These are phyloP conservation scores for Boletus sp. DNA, from an alignment of 768 basidiomycete genomes.

Conservation along the genomic window DNA sequence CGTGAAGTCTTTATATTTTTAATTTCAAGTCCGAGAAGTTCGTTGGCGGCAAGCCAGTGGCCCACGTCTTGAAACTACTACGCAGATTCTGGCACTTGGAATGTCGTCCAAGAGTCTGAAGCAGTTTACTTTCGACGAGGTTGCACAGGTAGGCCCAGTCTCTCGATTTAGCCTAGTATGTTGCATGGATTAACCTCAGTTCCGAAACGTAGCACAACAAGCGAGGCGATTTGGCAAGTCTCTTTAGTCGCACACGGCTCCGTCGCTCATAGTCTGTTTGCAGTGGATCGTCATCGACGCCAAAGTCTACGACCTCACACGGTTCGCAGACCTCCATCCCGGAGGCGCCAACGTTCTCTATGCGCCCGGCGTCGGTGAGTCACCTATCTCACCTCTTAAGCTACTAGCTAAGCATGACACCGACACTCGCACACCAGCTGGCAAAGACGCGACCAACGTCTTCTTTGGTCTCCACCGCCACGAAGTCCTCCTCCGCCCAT, in stretches of 20 bases:
- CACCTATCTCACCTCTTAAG: neutral
- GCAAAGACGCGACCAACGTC: slow-evolving; percentile 71
- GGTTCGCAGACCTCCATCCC: slow-evolving; percentile 82
- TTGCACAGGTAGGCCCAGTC: slow-evolving; percentile 54
- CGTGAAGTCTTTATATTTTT: neutral
- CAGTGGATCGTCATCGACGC: slow-evolving; percentile 84
- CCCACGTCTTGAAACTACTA: neutral
- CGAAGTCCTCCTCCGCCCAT: slow-evolving; percentile 73
- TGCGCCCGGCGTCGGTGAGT: slow-evolving; percentile 62
- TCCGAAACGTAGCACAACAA: slow-evolving; percentile 71
- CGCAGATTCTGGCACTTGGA: neutral
- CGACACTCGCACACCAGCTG: slow-evolving; percentile 40
- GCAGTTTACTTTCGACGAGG: slow-evolving; percentile 56
- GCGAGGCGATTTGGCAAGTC: slow-evolving; percentile 72
- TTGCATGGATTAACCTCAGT: neutral
- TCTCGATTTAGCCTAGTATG: neutral
- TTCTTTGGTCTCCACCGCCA: slow-evolving; percentile 87
- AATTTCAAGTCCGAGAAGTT: too few species aligned
- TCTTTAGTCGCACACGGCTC: neutral
- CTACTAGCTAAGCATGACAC: neutral
- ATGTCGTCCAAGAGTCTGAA: slow-evolving; percentile 25
- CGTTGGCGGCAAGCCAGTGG: too few species aligned
- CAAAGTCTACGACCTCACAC: slow-evolving; percentile 78
- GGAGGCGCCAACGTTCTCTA: slow-evolving; percentile 76
- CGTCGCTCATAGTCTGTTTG: slow-evolving; percentile 1